A percentile compares a stretch with the other conserved stretches of the same genome.
phyloP scores from a whole-genome alignment of 306 rosid genomes.

The Prosopis cineraria region DNA sequence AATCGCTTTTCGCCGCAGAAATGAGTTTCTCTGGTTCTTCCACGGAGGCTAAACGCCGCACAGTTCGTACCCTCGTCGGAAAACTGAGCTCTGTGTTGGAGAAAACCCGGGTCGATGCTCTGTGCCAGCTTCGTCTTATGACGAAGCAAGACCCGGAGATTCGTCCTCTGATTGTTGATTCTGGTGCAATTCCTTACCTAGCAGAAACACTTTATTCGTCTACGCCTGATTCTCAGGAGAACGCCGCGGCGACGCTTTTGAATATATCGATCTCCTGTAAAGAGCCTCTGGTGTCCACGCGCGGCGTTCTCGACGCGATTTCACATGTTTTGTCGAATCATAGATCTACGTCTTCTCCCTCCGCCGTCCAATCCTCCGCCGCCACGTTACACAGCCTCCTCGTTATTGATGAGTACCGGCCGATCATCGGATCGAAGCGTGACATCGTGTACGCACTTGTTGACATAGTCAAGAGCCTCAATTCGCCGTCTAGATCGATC shows the following conservation, averaged over 20 bases:
- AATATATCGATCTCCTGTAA: slow-evolving; percentile 76
- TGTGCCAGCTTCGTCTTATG: slow-evolving; percentile 61
- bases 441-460: slow-evolving; percentile 57
- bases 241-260: slow-evolving; percentile 81
- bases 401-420: slow-evolving; percentile 54
- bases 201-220: slow-evolving; percentile 64
- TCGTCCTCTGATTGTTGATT: slow-evolving; percentile 59
- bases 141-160: slow-evolving; percentile 63
- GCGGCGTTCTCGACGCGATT: slow-evolving; percentile 67
- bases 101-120: slow-evolving; percentile 57
- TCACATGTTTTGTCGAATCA: slow-evolving; percentile 64
- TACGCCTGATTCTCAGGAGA: slow-evolving; percentile 56
- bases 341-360: slow-evolving; percentile 46
- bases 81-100: slow-evolving; percentile 69
- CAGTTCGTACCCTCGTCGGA: slow-evolving; percentile 48
- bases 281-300: slow-evolving; percentile 50
- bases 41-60: slow-evolving; percentile 58
- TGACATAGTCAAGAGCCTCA: slow-evolving; percentile 42
- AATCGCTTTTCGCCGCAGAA: neutral
- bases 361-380: slow-evolving; percentile 73
- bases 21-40: neutral
- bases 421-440: slow-evolving; percentile 54
- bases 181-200: slow-evolving; percentile 65
- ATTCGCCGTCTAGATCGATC: slow-evolving; percentile 58
- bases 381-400: slow-evolving; percentile 83